A percentile compares a stretch with the other conserved stretches of the same genome.
These are phyloP conservation scores for Cordyceps farinosa DNA, from an alignment of 2,329 filamentous ascomycete species.

Conservation along the genomic window DNA sequence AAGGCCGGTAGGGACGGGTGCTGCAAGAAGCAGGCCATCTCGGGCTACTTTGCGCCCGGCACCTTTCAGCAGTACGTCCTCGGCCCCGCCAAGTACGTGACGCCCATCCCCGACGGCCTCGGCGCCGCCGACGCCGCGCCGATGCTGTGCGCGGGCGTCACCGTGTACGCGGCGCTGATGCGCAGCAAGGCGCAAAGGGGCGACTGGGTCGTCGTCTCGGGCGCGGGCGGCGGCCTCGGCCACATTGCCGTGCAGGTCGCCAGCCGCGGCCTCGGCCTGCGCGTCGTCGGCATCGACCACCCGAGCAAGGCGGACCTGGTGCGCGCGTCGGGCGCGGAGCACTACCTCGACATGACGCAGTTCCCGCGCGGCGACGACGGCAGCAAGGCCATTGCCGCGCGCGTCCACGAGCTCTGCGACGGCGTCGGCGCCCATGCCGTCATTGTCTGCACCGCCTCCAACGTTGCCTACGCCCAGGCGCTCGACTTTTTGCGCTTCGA, in stretches of 20 bases:
- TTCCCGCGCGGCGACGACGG: slow-evolving; percentile 24
- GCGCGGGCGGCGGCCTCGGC: slow-evolving; percentile 71
- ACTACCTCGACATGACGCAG: slow-evolving; percentile 45
- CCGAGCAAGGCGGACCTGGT: slow-evolving; percentile 26
- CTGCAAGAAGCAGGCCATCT: slow-evolving; percentile 25
- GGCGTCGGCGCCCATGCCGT: slow-evolving; percentile 23
- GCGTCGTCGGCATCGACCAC: slow-evolving; percentile 29
- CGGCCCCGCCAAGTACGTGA: slow-evolving; percentile 37
- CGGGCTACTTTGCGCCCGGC: slow-evolving; percentile 26
- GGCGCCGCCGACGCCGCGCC: slow-evolving; percentile 44
- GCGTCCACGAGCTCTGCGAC: slow-evolving; percentile 21
- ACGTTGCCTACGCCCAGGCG: slow-evolving; percentile 24
- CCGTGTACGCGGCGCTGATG: slow-evolving; percentile 67
- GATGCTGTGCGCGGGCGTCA: slow-evolving; percentile 66
- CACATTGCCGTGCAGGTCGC: slow-evolving; percentile 70
- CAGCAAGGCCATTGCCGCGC: slow-evolving; percentile 38
- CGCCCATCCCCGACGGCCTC: slow-evolving; percentile 38
- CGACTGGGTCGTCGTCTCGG: slow-evolving; percentile 69
- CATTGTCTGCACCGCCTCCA: slow-evolving; percentile 25
- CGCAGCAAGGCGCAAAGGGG: slow-evolving; percentile 62
- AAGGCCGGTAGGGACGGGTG: slow-evolving; percentile 21
- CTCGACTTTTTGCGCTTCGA: slow-evolving; percentile 26
- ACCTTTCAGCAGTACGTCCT: slow-evolving; percentile 27
- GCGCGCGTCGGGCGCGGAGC: slow-evolving; percentile 25
- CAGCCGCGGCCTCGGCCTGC: slow-evolving; percentile 32